phyloP scores from a whole-genome alignment of 1,284 basidiomycete genomes.

The Papiliotrema laurentii region DNA sequence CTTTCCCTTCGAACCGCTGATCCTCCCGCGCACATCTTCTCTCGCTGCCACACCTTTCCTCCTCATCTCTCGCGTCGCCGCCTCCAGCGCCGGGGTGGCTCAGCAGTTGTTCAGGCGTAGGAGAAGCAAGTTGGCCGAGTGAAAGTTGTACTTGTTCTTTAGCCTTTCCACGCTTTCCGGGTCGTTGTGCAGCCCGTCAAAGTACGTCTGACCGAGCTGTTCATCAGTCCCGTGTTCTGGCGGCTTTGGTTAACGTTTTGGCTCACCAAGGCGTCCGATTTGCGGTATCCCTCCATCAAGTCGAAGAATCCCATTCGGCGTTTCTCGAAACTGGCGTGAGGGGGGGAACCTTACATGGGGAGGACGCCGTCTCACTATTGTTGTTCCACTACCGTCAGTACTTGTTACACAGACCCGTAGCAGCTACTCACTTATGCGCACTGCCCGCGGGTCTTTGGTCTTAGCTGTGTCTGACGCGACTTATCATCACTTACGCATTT shows the following conservation, averaged over 20 bases:
- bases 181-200: slow-evolving; percentile 37
- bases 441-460: slow-evolving; percentile 26
- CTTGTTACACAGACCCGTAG: neutral
- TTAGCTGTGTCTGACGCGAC: neutral
- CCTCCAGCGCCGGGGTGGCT: too few species aligned
- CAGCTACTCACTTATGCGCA: slow-evolving; percentile 29
- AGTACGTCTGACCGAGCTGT: slow-evolving; percentile 24
- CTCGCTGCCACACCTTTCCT: too few species aligned
- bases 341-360: too few species aligned
- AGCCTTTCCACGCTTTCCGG: slow-evolving; percentile 32
- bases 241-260: neutral
- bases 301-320: slow-evolving; percentile 43
- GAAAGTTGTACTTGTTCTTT: slow-evolving; percentile 35
- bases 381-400: slow-evolving; percentile 38
- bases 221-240: neutral
- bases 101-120: slow-evolving; percentile 11
- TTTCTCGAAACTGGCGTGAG: slow-evolving; percentile 31
- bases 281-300: slow-evolving; percentile 42
- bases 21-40: too few species aligned
- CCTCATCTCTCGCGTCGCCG: neutral
- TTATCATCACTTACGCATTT: slow-evolving; percentile 27
- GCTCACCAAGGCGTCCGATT: slow-evolving; percentile 36
- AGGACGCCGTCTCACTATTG: slow-evolving; percentile 30
- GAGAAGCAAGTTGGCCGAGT: slow-evolving; percentile 30
- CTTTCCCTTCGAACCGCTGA: too few species aligned